Percentiles rank a stretch among this genome's conserved stretches.
Evolutionary conservation across 2,329 filamentous ascomycete genomes (phyloP).

Genomic region (Elsinoe arachidis): DNA sequence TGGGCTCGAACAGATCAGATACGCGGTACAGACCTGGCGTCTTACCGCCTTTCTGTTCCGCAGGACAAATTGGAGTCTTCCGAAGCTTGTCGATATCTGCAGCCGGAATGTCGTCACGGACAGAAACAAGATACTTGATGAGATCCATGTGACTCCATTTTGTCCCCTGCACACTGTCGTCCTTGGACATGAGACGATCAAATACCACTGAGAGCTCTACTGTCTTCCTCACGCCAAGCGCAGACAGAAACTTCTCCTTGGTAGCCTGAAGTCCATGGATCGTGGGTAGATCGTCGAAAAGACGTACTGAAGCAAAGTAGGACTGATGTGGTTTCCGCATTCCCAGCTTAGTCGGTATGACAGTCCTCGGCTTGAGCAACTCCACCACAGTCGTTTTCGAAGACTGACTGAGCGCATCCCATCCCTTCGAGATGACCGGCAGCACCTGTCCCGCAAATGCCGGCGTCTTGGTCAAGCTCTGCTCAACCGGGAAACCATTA

Average conservation of each 20-base stretch:
- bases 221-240: constrained; percentile 87
- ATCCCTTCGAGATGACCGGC: constrained; percentile 74
- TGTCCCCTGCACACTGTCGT: constrained; percentile 40
- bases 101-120: constrained; percentile 75
- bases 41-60: constrained; percentile 47
- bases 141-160: constrained; percentile 90
- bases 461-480: constrained; percentile 62
- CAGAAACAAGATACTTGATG: constrained; percentile 87
- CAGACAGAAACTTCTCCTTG: constrained; percentile 80
- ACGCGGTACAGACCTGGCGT: constrained; percentile 52
- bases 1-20: constrained; percentile 74
- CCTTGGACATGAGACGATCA: constrained; percentile 62
- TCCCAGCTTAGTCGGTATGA: constrained; percentile 84
- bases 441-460: constrained; percentile 71
- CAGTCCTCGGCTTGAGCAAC: constrained; percentile 57
- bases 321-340: constrained; percentile 80
- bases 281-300: constrained; percentile 87
- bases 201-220: constrained; percentile 93
- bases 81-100: constrained; percentile 73
- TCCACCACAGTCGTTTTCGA: constrained; percentile 58
- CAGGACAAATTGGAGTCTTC: constrained; percentile 72
- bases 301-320: constrained; percentile 86
- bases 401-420: constrained; percentile 64
- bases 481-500: constrained; percentile 50
- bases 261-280: constrained; percentile 67